phyloP scores from a whole-genome alignment of 371 early-diverging fungal genomes.

The Nematocida ironsii region DNA sequence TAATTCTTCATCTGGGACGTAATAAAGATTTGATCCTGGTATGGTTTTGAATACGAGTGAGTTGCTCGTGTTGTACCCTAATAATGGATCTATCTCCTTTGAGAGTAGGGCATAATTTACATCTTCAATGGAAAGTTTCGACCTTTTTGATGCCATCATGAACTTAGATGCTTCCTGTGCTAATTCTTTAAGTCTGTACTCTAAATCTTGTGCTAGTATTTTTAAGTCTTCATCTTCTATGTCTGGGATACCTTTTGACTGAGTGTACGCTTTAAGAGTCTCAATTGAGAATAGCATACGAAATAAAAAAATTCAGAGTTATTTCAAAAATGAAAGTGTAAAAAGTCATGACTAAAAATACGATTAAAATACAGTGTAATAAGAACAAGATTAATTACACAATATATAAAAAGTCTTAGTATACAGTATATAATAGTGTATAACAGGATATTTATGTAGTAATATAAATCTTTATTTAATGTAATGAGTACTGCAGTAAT shows the following conservation, averaged over 20 bases:
- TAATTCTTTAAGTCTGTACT: constrained; percentile 88
- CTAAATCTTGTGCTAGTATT: constrained; percentile 86
- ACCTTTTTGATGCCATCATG: constrained; percentile 87
- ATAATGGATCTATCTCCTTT: constrained; percentile 91
- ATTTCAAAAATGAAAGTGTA: neutral
- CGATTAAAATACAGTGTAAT: too few species aligned
- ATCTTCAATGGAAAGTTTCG: constrained; percentile 81
- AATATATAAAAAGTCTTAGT: too few species aligned
- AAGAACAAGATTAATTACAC: too few species aligned
- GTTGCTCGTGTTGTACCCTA: constrained; percentile 82
- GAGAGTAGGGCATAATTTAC: constrained; percentile 88
- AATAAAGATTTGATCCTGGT: constrained; percentile 74
- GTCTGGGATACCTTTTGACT: constrained; percentile 81
- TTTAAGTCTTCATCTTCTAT: constrained; percentile 83
- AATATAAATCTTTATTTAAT: neutral
- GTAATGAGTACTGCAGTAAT: neutral
- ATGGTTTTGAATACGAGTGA: constrained; percentile 73
- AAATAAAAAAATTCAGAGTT: constrained; percentile 50
- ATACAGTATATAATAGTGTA: too few species aligned
- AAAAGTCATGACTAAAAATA: neutral
- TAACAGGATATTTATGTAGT: neutral
- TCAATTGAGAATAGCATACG: constrained; percentile 70
- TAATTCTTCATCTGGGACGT: constrained; percentile 89
- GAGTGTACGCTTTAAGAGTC: constrained; percentile 72
- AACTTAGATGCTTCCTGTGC: constrained; percentile 93